Base-by-base conservation (phyloP, 78 protist species). In the Emiliania huxleyi region DNA sequence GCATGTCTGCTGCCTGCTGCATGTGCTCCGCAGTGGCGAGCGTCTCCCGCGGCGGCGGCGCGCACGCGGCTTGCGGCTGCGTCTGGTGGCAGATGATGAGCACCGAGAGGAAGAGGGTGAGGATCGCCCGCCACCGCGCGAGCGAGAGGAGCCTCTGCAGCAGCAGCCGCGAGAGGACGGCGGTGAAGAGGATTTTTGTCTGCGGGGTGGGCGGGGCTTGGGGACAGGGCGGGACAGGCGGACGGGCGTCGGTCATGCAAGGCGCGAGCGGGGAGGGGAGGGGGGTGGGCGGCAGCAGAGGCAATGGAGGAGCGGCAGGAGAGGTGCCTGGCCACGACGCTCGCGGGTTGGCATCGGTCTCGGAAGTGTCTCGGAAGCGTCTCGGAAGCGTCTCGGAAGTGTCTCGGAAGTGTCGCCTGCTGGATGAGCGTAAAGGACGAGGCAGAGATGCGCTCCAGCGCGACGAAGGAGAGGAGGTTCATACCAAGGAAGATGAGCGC, bases 401-500 rank as follows among this genome's bases (percentile, higher is more conserved):
- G n/a, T n/a, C n/a, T n/a, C n/a, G n/a, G n/a, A n/a, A n/a, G n/a
- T n/a, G n/a, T n/a, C n/a, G n/a, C n/a, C n/a, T n/a, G 89, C 89
- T 81, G 89, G 38, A 81, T 44, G 29, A 81, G n/a, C 5, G 89
- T 44, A 40, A 81, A 81, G 18, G 52, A 2, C 26, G 48, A 44
- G 42, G 89, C 89, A 11, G 89, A 44, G 37, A 81, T 81, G 33
- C 56, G 89, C 22, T 2, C 33, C 6, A 81, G 89, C 35, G 89
- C n/a, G 33, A 81, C 56, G 55, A 81, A 81, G 33, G 48, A 44
- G 55, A 81, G 89, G 33, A 81, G 26, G 56, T 81, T 81, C 89
- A 81, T 81, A 2, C 22, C 55, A 26, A 81, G 55, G 89, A 44
- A 81, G 55, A 81, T 81, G 55, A 44, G 0, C 35, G 89, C 89